phyloP scores from a whole-genome alignment of 2,329 filamentous ascomycete genomes.

The Fusarium setosum region DNA sequence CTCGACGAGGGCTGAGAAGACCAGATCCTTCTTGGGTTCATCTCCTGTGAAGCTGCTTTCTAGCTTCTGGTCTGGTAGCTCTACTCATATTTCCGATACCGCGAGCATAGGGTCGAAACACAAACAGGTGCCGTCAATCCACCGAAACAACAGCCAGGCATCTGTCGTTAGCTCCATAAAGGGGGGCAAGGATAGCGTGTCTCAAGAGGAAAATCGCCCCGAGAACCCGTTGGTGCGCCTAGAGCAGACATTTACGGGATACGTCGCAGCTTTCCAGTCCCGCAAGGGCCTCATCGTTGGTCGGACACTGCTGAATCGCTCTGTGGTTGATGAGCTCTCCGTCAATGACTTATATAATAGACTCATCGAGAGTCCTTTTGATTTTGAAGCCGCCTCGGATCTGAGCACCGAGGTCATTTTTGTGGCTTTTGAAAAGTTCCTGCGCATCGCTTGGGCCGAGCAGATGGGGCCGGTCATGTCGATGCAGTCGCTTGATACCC shows the following conservation, averaged over 20 bases:
- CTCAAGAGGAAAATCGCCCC: slow-evolving; percentile 62
- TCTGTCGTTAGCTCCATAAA: slow-evolving; percentile 66
- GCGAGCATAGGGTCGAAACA: slow-evolving; percentile 50
- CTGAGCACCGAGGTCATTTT: slow-evolving; percentile 87
- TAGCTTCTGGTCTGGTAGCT: slow-evolving; percentile 77
- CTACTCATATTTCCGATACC: slow-evolving; percentile 53
- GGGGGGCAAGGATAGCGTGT: slow-evolving; percentile 55
- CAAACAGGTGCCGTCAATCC: slow-evolving; percentile 54
- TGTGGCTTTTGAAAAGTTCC: slow-evolving; percentile 92
- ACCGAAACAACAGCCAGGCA: slow-evolving; percentile 59
- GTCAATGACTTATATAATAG: slow-evolving; percentile 94
- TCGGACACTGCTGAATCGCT: slow-evolving; percentile 77
- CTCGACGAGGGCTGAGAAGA: slow-evolving; percentile 71
- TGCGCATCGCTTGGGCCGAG: slow-evolving; percentile 87
- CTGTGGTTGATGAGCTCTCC: slow-evolving; percentile 77
- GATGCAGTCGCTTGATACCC: slow-evolving; percentile 73
- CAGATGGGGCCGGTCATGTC: slow-evolving; percentile 89
- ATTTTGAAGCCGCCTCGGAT: slow-evolving; percentile 80
- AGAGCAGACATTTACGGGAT: slow-evolving; percentile 87
- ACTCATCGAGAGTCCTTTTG: slow-evolving; percentile 84
- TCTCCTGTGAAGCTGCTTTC: slow-evolving; percentile 93
- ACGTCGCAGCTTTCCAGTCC: slow-evolving; percentile 83
- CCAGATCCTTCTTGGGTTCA: slow-evolving; percentile 77
- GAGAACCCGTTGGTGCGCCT: slow-evolving; percentile 77
- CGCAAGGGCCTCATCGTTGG: slow-evolving; percentile 90